Conservation (phyloP, 176 grass and related monocot genomes). For the Urochloa ruziziensis region DNA sequence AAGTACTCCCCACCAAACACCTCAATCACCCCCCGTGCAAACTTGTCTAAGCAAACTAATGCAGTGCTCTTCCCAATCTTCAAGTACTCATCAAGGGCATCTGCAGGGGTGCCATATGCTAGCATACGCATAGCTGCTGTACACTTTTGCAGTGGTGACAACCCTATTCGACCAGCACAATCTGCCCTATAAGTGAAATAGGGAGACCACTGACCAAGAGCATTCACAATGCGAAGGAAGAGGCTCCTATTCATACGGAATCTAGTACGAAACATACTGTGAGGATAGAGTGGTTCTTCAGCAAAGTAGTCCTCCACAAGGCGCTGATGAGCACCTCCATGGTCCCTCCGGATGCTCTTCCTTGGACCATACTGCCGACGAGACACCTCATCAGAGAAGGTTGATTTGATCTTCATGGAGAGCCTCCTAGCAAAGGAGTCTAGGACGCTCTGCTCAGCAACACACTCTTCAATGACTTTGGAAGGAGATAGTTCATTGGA, state of each 20-base stretch:
- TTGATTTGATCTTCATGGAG: too few relatives aligned
- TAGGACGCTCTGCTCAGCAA: too few relatives aligned
- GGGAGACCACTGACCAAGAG: not conserved
- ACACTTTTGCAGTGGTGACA: too few relatives aligned
- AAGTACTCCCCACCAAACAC: too few relatives aligned
- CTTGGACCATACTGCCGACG: not conserved
- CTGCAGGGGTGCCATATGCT: not conserved
- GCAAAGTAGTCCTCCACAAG: too few relatives aligned
- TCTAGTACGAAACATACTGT: not conserved
- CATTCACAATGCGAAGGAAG: not conserved
- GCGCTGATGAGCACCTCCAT: too few relatives aligned
- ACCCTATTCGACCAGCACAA: not conserved
- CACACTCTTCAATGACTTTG: too few relatives aligned
- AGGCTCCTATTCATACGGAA: not conserved
- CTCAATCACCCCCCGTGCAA: not conserved
- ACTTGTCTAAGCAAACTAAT: not conserved
- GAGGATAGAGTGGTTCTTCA: not conserved
- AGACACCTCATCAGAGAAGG: too few relatives aligned
- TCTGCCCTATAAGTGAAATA: constrained; percentile 3
- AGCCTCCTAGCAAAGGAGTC: too few relatives aligned
- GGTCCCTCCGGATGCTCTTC: not conserved
- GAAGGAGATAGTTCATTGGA: too few relatives aligned
- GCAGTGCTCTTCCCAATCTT: not conserved
- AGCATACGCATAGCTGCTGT: not conserved
- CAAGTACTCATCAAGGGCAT: not conserved